phyloP scores from a whole-genome alignment of 73 alveolate genomes.

The Tetrahymena borealis region DNA sequence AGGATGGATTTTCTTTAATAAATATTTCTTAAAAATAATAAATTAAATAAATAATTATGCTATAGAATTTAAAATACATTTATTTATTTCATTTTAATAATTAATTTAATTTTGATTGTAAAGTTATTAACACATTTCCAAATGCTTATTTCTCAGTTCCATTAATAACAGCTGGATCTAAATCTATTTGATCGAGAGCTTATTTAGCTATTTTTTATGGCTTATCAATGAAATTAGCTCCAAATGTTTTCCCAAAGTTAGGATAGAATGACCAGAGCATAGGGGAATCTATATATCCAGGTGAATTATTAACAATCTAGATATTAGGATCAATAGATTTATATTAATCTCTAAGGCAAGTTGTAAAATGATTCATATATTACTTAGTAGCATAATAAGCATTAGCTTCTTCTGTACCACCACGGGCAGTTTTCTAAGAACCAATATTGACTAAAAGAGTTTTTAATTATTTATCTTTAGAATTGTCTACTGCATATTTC shows the following conservation, averaged over 20 bases:
- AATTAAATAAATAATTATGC: too few species aligned
- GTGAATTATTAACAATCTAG: background rate
- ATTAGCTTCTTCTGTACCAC: background rate
- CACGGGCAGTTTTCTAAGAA: background rate
- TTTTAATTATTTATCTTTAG: background rate
- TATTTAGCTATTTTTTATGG: background rate
- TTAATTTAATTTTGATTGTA: background rate
- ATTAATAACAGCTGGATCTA: background rate
- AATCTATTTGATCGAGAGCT: background rate
- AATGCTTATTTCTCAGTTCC: background rate
- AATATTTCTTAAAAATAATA: too few species aligned
- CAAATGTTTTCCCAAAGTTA: background rate
- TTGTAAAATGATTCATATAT: background rate
- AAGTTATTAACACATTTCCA: background rate
- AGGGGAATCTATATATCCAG: background rate
- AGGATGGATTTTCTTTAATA: too few species aligned
- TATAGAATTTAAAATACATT: too few species aligned
- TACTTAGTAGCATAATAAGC: background rate
- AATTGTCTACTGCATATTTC: background rate
- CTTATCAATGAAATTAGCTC: background rate
- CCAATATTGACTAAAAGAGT: background rate
- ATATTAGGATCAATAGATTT: background rate
- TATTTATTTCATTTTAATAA: background rate
- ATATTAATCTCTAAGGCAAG: background rate
- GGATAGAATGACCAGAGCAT: background rate